phyloP scores from a whole-genome alignment of 2,329 filamentous ascomycete genomes.

The Juglanconis oblonga region DNA sequence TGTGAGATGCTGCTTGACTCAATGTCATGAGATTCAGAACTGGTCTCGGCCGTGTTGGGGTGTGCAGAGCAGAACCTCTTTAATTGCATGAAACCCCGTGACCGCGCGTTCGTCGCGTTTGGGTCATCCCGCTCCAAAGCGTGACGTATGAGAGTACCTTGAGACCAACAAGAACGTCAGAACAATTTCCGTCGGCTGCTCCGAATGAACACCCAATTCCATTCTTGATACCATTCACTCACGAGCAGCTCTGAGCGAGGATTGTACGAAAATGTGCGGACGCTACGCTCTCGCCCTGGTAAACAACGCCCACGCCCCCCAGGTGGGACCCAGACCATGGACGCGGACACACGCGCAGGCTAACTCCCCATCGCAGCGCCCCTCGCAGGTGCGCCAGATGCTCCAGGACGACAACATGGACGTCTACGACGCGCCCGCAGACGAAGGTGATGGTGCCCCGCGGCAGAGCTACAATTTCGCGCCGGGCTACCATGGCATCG shows the following conservation, averaged over 20 bases:
- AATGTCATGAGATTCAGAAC: background rate
- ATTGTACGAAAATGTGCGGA: slow-evolving; percentile 30
- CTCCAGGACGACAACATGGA: slow-evolving; percentile 73
- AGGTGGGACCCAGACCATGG: no score
- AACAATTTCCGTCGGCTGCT: no score
- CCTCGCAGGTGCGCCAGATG: slow-evolving; percentile 70
- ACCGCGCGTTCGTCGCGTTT: background rate
- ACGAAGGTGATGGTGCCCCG: slow-evolving; percentile 58
- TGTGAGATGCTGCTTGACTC: background rate
- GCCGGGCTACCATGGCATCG: slow-evolving; percentile 78
- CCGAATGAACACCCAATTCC: background rate
- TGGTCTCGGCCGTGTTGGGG: background rate
- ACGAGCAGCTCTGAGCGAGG: background rate
- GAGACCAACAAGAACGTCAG: background rate
- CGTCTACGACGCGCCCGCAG: slow-evolving; percentile 67
- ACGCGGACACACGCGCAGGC: background rate
- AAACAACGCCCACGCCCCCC: slow-evolving; percentile 20
- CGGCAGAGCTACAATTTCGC: slow-evolving; percentile 90
- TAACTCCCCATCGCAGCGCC: slow-evolving; percentile 51
- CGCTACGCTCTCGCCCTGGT: slow-evolving; percentile 35
- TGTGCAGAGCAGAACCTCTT: background rate
- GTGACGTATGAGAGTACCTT: background rate
- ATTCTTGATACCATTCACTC: background rate
- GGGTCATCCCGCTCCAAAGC: background rate
- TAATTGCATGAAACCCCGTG: background rate